Percentiles rank a stretch among this genome's conserved stretches.
Conservation (phyloP, 345 rosid species). For the Euclidium syriacum region DNA sequence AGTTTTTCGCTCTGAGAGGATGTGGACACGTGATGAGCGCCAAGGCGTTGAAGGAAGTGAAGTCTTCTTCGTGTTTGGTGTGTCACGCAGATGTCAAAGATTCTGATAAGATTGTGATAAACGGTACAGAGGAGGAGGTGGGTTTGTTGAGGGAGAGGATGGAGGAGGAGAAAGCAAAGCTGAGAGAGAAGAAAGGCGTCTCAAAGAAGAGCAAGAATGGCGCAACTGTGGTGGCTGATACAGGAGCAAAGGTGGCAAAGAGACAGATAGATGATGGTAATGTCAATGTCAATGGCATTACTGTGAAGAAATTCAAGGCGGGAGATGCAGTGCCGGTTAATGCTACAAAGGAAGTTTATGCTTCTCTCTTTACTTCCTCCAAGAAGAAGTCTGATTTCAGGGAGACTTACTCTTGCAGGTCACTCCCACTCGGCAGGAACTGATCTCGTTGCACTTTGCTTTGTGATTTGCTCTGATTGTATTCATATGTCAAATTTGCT, state of each 20-base stretch:
- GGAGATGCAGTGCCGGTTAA: conserved; percentile 58
- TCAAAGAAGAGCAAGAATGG: conserved; percentile 50
- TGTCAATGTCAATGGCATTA: conserved; percentile 37
- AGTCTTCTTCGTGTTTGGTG: conserved; percentile 78
- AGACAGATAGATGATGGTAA: conserved; percentile 43
- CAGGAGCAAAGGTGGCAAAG: conserved; percentile 46
- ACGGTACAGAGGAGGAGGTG: conserved; percentile 85
- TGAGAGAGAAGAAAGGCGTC: conserved; percentile 48
- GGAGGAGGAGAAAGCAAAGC: conserved; percentile 59
- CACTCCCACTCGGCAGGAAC: conserved; percentile 83
- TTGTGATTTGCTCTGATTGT: background rate
- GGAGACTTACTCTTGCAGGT: conserved; percentile 81
- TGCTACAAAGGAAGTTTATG: conserved; percentile 82
- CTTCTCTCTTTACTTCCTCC: conserved; percentile 86
- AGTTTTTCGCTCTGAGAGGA: conserved; percentile 58
- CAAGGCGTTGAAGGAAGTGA: conserved; percentile 89
- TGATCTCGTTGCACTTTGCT: conserved; percentile 31
- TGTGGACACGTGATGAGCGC: conserved; percentile 95
- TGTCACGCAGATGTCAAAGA: conserved; percentile 72
- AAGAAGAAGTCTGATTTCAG: conserved; percentile 61
- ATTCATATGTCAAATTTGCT: conserved; percentile 1
- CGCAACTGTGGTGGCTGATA: conserved; percentile 16
- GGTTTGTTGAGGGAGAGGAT: conserved; percentile 52
- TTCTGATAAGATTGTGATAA: conserved; percentile 65
- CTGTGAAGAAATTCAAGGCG: conserved; percentile 62